Percentiles rank a stretch among this genome's conserved stretches.
Conservation (phyloP, 306 rosid species). For the Alnus glutinosa region DNA sequence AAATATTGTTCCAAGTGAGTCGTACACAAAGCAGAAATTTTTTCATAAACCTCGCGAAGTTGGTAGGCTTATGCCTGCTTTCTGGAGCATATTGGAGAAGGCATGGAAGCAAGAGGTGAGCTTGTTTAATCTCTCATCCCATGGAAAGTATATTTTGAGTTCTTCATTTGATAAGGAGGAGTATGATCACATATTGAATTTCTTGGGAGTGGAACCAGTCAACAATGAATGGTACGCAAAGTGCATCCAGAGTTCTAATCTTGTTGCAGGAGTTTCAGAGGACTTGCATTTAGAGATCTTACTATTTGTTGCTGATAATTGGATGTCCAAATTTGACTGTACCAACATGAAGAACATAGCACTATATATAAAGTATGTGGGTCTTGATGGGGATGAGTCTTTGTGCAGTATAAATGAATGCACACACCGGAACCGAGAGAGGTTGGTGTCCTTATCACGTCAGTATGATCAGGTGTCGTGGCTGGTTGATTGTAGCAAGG, state of each 20-base stretch:
- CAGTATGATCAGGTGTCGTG: constrained; percentile 37
- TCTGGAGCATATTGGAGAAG: constrained; percentile 51
- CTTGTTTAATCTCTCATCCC: constrained; percentile 54
- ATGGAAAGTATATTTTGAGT: constrained; percentile 47
- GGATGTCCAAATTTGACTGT: constrained; percentile 29
- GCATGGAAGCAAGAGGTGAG: constrained; percentile 41
- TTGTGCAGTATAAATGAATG: constrained; percentile 35
- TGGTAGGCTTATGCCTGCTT: constrained; percentile 55
- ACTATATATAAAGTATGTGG: constrained; percentile 49
- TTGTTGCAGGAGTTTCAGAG: constrained; percentile 56
- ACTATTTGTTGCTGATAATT: constrained; percentile 43
- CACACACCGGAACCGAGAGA: not conserved
- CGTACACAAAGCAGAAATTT: constrained; percentile 49
- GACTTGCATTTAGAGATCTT: constrained; percentile 50
- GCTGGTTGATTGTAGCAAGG: constrained; percentile 55
- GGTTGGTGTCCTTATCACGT: constrained; percentile 30
- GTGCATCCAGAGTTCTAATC: constrained; percentile 56
- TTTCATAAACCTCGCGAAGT: constrained; percentile 64
- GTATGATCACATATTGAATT: constrained; percentile 40
- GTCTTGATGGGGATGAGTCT: constrained; percentile 33
- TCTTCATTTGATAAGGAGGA: constrained; percentile 45
- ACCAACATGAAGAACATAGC: constrained; percentile 42
- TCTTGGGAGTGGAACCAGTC: constrained; percentile 48
- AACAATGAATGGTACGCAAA: constrained; percentile 59
- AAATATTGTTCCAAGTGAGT: constrained; percentile 61